A percentile compares a stretch with the other conserved stretches of the same genome.
phyloP scores from a whole-genome alignment of 768 basidiomycete genomes.

The Botryobasidium botryosum region DNA sequence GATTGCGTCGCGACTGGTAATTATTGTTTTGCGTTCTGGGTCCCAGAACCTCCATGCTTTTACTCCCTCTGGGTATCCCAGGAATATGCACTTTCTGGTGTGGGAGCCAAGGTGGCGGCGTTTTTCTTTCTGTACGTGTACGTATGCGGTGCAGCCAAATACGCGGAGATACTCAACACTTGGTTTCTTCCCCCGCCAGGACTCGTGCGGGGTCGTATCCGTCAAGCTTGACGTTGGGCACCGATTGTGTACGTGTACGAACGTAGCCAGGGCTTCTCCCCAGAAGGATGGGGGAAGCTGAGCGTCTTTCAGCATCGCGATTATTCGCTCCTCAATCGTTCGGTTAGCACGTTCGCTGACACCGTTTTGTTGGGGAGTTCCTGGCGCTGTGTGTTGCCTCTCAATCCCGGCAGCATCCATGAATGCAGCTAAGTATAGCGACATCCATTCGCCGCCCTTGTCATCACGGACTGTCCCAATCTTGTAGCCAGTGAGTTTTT shows the following conservation, averaged over 20 bases:
- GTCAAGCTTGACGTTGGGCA: not conserved
- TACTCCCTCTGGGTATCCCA: too few species aligned
- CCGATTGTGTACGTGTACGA: too few species aligned
- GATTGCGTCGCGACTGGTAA: too few species aligned
- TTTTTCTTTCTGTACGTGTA: slow-evolving; percentile 8
- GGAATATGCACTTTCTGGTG: too few species aligned
- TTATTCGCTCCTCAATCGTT: not conserved
- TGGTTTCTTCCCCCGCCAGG: slow-evolving; percentile 11
- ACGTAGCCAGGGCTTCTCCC: not conserved
- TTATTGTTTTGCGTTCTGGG: too few species aligned
- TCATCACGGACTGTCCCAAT: slow-evolving; percentile 20
- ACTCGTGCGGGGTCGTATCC: slow-evolving; percentile 11
- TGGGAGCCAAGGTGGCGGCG: too few species aligned
- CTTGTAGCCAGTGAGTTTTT: slow-evolving; percentile 17
- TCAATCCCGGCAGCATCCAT: slow-evolving; percentile 9
- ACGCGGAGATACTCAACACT: slow-evolving; percentile 10
- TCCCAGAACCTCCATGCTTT: too few species aligned
- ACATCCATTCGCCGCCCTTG: slow-evolving; percentile 24
- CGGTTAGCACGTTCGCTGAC: slow-evolving; percentile 3
- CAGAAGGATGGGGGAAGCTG: not conserved
- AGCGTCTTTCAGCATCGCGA: not conserved
- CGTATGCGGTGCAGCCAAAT: slow-evolving; percentile 15
- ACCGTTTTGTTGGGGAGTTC: slow-evolving; percentile 4
- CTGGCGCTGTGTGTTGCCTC: slow-evolving; percentile 2
- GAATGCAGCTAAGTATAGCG: slow-evolving; percentile 2